Evolutionary conservation across 129 eudicot species (phyloP).

Genomic region (Dittrichia graveolens): DNA sequence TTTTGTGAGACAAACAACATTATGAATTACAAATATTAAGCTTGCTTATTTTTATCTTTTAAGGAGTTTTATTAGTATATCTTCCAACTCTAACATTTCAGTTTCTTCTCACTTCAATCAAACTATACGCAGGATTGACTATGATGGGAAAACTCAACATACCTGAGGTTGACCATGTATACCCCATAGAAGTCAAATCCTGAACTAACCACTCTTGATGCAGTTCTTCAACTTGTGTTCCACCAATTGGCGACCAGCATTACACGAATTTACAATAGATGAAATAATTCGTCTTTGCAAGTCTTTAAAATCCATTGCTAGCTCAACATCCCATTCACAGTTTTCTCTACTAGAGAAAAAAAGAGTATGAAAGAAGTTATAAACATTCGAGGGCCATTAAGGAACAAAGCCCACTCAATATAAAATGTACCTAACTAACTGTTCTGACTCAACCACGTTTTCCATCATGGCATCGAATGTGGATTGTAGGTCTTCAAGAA

Average conservation of each 20-base stretch:
- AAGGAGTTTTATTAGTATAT: no score
- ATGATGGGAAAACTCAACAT: not conserved
- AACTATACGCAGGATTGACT: not conserved
- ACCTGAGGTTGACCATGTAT: not conserved
- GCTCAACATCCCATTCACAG: slow-evolving; percentile 70
- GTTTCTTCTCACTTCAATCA: not conserved
- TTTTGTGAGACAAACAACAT: no score
- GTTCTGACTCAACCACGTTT: slow-evolving; percentile 43
- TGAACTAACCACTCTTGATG: not conserved
- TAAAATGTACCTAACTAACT: slow-evolving; percentile 48
- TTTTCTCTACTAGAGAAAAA: slow-evolving; percentile 35
- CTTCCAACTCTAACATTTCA: not conserved
- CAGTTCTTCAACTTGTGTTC: slow-evolving; percentile 41
- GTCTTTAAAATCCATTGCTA: slow-evolving; percentile 64
- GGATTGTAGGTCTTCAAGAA: slow-evolving; percentile 59
- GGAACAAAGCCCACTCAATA: not conserved
- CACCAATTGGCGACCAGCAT: slow-evolving; percentile 48
- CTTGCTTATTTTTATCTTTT: no score
- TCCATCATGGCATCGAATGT: slow-evolving; percentile 70
- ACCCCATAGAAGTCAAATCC: not conserved
- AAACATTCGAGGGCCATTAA: not conserved
- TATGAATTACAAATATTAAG: no score
- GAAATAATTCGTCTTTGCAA: slow-evolving; percentile 60
- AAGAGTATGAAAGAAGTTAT: not conserved
- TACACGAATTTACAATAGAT: slow-evolving; percentile 58